Evolutionary conservation across 352 stramenopile genomes (phyloP), one percentile per base, ranked within the genome.

Genomic region (Phytophthora sp.): DNA sequence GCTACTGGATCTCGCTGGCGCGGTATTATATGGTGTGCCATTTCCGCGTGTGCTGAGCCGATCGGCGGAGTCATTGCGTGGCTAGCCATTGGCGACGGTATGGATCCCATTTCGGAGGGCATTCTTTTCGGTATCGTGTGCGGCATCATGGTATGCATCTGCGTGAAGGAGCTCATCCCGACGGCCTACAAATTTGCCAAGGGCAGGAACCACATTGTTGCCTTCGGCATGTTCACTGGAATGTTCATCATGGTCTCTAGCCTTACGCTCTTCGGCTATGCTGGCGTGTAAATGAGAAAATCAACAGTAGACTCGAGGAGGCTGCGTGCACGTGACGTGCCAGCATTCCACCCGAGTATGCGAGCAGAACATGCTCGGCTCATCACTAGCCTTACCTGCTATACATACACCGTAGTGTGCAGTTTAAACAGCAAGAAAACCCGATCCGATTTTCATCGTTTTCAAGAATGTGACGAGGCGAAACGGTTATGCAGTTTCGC

Each of bases 61-160:
- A 21, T 98, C 20, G 94, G 88, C 4, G 95, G 90, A 6, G 17
- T 95, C 5, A 60, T 98, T 15, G 95, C 92, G 30, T 98, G 85
- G 82, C 35, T 89, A 3, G 62, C 96, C 24, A 76, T 98, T 39
- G 80, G 80, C 5, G 79, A 91, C 51, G 73, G 69, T 12, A 85
- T 97, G 63, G 82, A 81, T 37, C 62, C 62, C 6, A 43, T 76
- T 15, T 75, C 79, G 7, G 97, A 96, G 72, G 96, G 76, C 1
- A 71, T 96, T 2, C 65, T 99, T 10, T 98, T 98, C 69, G 94
- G 92, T 15, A 31, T 98, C 7, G 93, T 98, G 26, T 84, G 78
- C 12, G 96, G 96, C 32, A 98, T 99, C 79, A 98, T 98, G 95
- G 81, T 97, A 1, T 89, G 90, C 24, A 97, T 98, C 63, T 93